Evolutionary conservation across 2,329 filamentous ascomycete genomes (phyloP), one percentile per base, ranked within the genome.

Genomic region (Pseudonectria buxi): DNA sequence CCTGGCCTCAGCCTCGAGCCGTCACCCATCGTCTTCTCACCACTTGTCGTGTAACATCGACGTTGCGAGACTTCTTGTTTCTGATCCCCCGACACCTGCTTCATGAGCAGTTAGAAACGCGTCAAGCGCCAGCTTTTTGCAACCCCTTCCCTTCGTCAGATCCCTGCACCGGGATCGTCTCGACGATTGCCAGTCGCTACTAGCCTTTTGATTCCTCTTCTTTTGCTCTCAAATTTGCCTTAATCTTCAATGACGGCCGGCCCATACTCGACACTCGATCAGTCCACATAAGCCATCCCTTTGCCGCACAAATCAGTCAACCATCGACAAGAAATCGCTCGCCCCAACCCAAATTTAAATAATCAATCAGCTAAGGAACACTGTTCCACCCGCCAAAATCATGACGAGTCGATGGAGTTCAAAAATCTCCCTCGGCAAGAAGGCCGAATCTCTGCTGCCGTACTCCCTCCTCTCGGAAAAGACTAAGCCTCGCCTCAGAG

Each of bases 351-450:
- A 22, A 22, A 6, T 22, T 22, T 22, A 6, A n/a, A n/a, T n/a
- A n/a, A n/a, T n/a, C n/a, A n/a, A n/a, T n/a, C n/a, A n/a, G n/a
- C n/a, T n/a, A n/a, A 5, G 18, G 18, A 22, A 22, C 18, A 22
- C 18, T 22, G 18, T 22, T 22, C 46, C 50, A 37, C 56, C 57
- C 41, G 49, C 60, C 43, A 45, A 51, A 35, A 59, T 53, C 46
- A 47, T 57, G 43, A 58, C 58, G 47, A 59, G 57, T 50, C 54
- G 57, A 30, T 57, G 57, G 28, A 62, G 53, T 46, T 57, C 57
- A 27, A 50, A 48, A 38, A 44, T 46, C 30, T 55, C 55, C 12
- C 39, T 47, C 24, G 50, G 51, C 38, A 51, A 52, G 40, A 58
- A 57, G 32, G 47, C 51, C 32, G 59, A 62, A 14, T 50, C 55